phyloP scores from a whole-genome alignment of 768 basidiomycete genomes.

The Sporobolomyces phaffii region DNA sequence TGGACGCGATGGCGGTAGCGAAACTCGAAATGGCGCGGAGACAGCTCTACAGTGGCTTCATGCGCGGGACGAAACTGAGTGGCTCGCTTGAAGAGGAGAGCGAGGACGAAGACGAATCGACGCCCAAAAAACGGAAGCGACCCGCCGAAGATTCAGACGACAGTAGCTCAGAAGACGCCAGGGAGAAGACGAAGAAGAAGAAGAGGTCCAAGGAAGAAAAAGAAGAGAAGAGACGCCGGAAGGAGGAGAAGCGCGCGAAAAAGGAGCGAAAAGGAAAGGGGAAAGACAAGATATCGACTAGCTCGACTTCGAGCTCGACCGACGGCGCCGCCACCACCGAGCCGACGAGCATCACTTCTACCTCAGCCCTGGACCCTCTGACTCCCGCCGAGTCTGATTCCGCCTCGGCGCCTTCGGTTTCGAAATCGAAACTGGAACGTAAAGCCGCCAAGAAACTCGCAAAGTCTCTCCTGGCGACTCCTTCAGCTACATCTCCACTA shows the following conservation, averaged over 20 bases:
- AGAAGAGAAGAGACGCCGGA: background rate
- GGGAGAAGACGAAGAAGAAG: background rate
- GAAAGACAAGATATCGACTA: background rate
- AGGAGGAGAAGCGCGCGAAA: constrained; percentile 1
- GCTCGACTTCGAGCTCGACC: background rate
- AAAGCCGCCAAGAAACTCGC: constrained; percentile 8
- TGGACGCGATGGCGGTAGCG: constrained; percentile 36
- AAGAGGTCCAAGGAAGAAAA: background rate
- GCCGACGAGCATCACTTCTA: background rate
- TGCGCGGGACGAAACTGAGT: constrained; percentile 29
- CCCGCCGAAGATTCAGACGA: background rate
- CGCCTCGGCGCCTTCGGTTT: background rate
- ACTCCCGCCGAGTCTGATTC: constrained; percentile 1
- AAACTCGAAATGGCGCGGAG: constrained; percentile 37
- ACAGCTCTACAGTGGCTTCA: constrained; percentile 39
- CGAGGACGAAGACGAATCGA: constrained; percentile 8
- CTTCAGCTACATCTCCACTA: background rate
- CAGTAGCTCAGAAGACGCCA: background rate
- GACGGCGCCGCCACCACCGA: background rate
- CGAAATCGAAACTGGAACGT: background rate
- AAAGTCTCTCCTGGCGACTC: background rate
- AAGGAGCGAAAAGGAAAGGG: constrained; percentile 10
- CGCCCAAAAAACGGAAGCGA: constrained; percentile 11
- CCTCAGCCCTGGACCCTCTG: background rate
- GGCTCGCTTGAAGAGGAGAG: background rate